These are phyloP conservation scores for Chrysoporthe austroafricana DNA, from an alignment of 2,329 filamentous ascomycete genomes.

Conservation along the genomic window DNA sequence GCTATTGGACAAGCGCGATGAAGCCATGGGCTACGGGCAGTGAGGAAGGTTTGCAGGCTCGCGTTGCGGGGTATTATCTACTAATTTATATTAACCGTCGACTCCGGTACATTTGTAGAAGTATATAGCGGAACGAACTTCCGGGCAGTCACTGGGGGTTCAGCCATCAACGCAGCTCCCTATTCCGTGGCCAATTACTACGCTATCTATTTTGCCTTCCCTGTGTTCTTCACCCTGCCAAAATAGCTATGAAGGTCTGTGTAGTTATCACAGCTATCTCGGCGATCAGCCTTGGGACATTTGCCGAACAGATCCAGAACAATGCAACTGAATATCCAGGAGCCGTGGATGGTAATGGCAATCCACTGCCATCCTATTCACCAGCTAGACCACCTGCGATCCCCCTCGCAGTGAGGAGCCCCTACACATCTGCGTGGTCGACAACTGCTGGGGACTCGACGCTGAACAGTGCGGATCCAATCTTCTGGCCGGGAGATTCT, in stretches of 20 bases:
- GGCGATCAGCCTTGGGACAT: neutral
- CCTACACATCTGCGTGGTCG: constrained; percentile 60
- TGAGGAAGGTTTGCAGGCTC: neutral
- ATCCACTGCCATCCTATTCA: constrained; percentile 33
- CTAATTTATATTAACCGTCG: neutral
- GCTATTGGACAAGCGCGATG: neutral
- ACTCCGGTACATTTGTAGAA: neutral
- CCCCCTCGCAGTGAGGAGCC: constrained; percentile 56
- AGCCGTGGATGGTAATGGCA: constrained; percentile 18
- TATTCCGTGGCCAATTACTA: neutral
- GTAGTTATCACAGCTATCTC: neutral
- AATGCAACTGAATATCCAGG: constrained; percentile 2
- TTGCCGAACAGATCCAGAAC: constrained; percentile 1
- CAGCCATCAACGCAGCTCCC: neutral
- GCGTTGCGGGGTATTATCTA: constrained; percentile 1
- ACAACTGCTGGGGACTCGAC: constrained; percentile 68
- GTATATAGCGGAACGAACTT: neutral
- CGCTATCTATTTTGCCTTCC: neutral
- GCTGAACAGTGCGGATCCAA: constrained; percentile 70
- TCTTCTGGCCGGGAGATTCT: constrained; percentile 40
- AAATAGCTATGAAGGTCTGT: neutral
- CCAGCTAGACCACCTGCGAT: constrained; percentile 40
- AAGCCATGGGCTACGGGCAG: neutral
- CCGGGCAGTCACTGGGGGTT: neutral
- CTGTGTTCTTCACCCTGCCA: neutral